Conservation (phyloP, 2,329 filamentous ascomycete species). For the Zymoseptoria passerinii region DNA sequence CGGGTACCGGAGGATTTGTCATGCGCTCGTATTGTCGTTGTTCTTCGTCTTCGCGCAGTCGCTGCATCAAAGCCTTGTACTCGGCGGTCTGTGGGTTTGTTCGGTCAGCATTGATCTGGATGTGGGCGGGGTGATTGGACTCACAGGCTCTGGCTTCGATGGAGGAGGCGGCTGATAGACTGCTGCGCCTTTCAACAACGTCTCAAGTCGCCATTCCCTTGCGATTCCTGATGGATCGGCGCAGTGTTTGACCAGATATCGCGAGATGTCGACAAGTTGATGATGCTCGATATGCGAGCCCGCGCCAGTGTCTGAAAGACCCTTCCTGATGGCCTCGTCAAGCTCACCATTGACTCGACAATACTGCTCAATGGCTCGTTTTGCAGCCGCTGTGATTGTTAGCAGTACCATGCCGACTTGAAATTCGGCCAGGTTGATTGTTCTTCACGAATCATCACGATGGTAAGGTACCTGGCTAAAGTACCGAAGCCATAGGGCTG, state of each 20-base stretch:
- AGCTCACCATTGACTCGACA: constrained; percentile 8
- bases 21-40: constrained; percentile 73
- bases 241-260: constrained; percentile 36
- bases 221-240: constrained; percentile 2
- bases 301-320: constrained; percentile 28
- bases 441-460: background rate
- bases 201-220: constrained; percentile 50
- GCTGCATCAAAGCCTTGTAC: constrained; percentile 81
- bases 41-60: constrained; percentile 76
- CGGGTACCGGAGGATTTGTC: constrained; percentile 52
- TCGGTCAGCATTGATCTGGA: constrained; percentile 3
- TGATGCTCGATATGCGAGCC: constrained; percentile 65
- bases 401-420: constrained; percentile 58
- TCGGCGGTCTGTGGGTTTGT: constrained; percentile 55
- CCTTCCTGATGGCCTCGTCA: constrained; percentile 7
- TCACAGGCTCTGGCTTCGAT: constrained; percentile 67
- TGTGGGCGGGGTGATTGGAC: constrained; percentile 22
- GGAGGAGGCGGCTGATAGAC: constrained; percentile 74
- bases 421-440: background rate
- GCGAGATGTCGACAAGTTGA: constrained; percentile 59
- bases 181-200: constrained; percentile 60
- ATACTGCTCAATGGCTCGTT: constrained; percentile 49
- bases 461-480: background rate
- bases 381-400: constrained; percentile 63
- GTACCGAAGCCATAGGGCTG: background rate